These are phyloP conservation scores for Mallotus repandus DNA, from an alignment of 441 rosid species.

Conservation along the genomic window DNA sequence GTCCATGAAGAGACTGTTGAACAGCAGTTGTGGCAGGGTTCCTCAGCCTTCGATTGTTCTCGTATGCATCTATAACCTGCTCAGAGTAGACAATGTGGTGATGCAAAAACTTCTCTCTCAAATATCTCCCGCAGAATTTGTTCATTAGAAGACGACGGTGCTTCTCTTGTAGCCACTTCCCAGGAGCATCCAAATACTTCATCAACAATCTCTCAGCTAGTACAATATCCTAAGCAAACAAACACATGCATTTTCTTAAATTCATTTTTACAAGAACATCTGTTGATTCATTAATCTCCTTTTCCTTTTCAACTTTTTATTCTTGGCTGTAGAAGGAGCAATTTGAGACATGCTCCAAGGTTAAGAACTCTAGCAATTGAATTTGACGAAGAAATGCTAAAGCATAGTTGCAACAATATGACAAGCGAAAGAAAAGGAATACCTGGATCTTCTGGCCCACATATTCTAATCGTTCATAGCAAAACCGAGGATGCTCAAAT, in stretches of 20 bases:
- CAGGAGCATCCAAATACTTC: conserved; percentile 95
- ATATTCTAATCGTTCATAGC: conserved; percentile 80
- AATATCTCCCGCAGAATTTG: conserved; percentile 84
- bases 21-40: conserved; percentile 81
- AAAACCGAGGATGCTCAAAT: conserved; percentile 91
- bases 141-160: conserved; percentile 81
- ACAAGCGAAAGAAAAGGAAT: not conserved
- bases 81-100: conserved; percentile 57
- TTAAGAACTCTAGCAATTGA: not conserved
- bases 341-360: not conserved
- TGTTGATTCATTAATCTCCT: not conserved
- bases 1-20: conserved; percentile 90
- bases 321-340: not conserved
- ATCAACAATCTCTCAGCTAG: conserved; percentile 88
- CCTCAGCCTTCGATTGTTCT: conserved; percentile 75
- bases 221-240: conserved; percentile 59
- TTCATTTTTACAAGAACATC: not conserved
- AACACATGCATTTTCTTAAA: not conserved
- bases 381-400: not conserved
- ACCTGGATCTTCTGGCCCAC: conserved; percentile 98
- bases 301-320: not conserved
- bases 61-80: conserved; percentile 71
- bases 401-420: not conserved
- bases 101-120: conserved; percentile 79
- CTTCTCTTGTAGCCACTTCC: conserved; percentile 85